phyloP scores from a whole-genome alignment of 148 eudicot species.

The Persicaria maculosa region DNA sequence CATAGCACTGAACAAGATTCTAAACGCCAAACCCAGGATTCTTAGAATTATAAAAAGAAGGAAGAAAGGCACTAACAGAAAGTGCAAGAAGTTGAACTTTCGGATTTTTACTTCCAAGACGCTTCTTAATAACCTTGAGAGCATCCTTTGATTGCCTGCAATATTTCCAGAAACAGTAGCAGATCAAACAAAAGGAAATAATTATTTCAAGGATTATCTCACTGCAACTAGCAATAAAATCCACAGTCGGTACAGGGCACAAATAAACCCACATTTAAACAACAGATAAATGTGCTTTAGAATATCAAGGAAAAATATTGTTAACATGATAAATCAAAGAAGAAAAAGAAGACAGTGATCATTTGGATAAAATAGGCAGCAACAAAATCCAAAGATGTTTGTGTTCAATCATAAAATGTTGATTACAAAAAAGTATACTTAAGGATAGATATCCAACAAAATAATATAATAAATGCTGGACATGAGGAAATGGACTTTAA shows the following conservation, averaged over 20 bases:
- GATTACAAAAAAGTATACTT: neutral
- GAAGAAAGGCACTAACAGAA: constrained; percentile 41
- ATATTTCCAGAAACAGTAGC: constrained; percentile 11
- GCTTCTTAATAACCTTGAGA: constrained; percentile 75
- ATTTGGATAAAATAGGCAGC: neutral
- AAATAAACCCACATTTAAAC: neutral
- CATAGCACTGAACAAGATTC: neutral
- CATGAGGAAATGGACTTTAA: neutral
- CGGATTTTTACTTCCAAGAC: constrained; percentile 64
- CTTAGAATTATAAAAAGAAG: neutral
- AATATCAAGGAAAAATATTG: neutral
- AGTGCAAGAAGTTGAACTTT: constrained; percentile 76
- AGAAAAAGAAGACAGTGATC: neutral
- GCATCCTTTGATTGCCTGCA: constrained; percentile 90
- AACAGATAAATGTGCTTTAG: neutral
- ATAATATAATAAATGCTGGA: neutral
- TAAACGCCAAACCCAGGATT: neutral
- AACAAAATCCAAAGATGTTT: neutral
- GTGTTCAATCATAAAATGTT: too few relatives aligned
- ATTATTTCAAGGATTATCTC: neutral
- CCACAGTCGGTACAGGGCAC: neutral
- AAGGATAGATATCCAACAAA: neutral
- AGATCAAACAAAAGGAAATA: neutral
- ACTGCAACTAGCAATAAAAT: neutral
- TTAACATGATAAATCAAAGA: neutral